Evolutionary conservation across 2,329 filamentous ascomycete species (phyloP).

Genomic region (Penicillium griseofulvum): DNA sequence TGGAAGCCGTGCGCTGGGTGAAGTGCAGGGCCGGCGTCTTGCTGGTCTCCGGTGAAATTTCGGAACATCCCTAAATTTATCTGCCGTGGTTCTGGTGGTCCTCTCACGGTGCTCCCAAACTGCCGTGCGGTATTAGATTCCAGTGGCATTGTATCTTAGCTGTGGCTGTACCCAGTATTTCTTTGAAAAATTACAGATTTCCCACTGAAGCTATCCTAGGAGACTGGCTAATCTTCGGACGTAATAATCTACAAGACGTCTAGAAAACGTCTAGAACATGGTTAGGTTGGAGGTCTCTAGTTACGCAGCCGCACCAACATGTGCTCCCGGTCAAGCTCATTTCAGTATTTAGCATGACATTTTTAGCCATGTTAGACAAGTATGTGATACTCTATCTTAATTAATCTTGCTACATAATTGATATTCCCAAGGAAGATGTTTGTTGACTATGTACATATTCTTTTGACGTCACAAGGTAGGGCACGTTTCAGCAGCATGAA

Average conservation of each 20-base stretch:
- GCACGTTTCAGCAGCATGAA: neutral
- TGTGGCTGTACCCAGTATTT: conserved; percentile 14
- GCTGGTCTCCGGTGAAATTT: conserved; percentile 62
- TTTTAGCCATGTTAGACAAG: neutral
- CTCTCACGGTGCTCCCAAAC: neutral
- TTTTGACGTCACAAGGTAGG: conserved; percentile 25
- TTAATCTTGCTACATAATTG: neutral
- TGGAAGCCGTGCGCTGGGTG: conserved; percentile 83
- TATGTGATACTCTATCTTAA: neutral
- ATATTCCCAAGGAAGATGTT: neutral
- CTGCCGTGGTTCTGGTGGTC: neutral
- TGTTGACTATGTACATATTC: conserved; percentile 5
- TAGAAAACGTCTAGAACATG: neutral
- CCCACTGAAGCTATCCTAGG: neutral
- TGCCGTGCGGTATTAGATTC: neutral
- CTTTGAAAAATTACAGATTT: neutral
- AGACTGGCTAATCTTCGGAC: neutral
- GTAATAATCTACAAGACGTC: neutral
- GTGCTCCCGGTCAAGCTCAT: too few relatives aligned
- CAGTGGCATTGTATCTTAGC: conserved; percentile 17
- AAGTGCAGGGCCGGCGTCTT: conserved; percentile 85
- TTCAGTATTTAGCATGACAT: neutral
- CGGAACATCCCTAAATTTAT: neutral
- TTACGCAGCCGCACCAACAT: neutral
- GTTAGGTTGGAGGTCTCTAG: neutral